Percentiles rank a stretch among this genome's conserved stretches.
Conservation (phyloP, 345 rosid species). For the Gossypium anomalum region DNA sequence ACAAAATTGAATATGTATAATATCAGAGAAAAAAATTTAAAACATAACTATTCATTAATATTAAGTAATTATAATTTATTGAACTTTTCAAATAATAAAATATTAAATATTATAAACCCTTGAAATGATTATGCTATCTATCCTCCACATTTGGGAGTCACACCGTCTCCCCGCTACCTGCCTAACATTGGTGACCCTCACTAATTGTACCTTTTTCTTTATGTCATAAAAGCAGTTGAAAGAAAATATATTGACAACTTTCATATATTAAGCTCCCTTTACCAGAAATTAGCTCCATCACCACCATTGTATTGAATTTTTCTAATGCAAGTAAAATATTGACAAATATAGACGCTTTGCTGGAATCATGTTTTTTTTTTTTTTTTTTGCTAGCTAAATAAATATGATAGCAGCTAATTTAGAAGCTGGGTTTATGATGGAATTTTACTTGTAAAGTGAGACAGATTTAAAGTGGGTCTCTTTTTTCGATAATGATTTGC, state of each 20-base stretch:
- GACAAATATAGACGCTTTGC: background rate
- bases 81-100: too few species aligned
- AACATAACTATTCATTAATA: too few species aligned
- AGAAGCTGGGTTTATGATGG: background rate
- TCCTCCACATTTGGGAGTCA: background rate
- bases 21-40: too few species aligned
- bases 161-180: background rate
- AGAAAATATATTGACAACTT: background rate
- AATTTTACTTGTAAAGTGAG: background rate
- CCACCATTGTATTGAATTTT: background rate
- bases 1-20: rapidly evolving
- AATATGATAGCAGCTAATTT: background rate
- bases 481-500: background rate
- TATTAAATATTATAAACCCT: too few species aligned
- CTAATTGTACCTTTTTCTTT: background rate
- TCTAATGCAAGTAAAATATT: background rate
- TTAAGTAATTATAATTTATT: too few species aligned
- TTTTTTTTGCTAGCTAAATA: background rate
- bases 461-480: background rate
- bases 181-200: background rate
- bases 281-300: background rate
- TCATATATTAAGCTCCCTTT: background rate
- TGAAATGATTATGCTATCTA: background rate
- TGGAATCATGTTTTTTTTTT: background rate
- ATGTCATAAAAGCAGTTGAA: too few species aligned